A percentile compares a stretch with the other conserved stretches of the same genome.
Conservation (phyloP, 2,329 filamentous ascomycete genomes). For the Penicillium nordicum region DNA sequence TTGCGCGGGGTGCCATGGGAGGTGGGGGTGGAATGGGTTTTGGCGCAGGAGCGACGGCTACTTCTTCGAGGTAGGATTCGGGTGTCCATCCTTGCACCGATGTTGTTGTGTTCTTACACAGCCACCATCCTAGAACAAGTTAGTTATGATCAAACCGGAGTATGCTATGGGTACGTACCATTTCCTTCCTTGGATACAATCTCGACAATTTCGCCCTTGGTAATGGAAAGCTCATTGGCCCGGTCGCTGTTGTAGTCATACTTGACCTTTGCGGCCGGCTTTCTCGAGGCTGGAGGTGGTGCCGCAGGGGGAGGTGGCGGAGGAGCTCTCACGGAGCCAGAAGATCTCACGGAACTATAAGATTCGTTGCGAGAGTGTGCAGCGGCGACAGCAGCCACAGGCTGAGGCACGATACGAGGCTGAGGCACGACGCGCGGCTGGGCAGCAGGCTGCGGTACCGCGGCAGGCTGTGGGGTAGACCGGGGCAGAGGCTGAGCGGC, state of each 20-base stretch:
- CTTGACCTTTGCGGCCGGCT: conserved; percentile 80
- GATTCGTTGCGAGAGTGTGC: conserved; percentile 50
- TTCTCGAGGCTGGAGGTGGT: conserved; percentile 57
- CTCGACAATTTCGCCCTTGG: conserved; percentile 75
- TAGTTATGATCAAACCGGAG: conserved; percentile 17
- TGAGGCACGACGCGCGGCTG: conserved; percentile 38
- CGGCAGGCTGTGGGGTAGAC: conserved; percentile 30
- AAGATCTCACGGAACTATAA: conserved; percentile 60
- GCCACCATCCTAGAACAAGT: conserved; percentile 77
- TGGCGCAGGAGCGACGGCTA: conserved; percentile 50
- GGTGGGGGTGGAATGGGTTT: conserved; percentile 55
- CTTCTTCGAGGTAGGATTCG: conserved; percentile 86
- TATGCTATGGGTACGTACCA: conserved; percentile 58
- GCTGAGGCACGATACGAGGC: conserved; percentile 42
- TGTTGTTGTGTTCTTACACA: conserved; percentile 69
- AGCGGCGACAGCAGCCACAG: conserved; percentile 34
- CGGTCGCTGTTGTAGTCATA: conserved; percentile 88
- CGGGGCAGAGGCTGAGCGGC: conserved; percentile 38
- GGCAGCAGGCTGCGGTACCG: conserved; percentile 34
- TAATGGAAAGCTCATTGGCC: conserved; percentile 79
- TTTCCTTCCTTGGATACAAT: conserved; percentile 94
- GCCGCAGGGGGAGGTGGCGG: conserved; percentile 66
- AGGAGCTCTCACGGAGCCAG: conserved; percentile 61
- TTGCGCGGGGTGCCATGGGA: conserved; percentile 46
- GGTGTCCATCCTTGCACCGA: conserved; percentile 88